These are phyloP conservation scores for Euphrasia arctica DNA, from an alignment of 305 asterid species.

Conservation along the genomic window DNA sequence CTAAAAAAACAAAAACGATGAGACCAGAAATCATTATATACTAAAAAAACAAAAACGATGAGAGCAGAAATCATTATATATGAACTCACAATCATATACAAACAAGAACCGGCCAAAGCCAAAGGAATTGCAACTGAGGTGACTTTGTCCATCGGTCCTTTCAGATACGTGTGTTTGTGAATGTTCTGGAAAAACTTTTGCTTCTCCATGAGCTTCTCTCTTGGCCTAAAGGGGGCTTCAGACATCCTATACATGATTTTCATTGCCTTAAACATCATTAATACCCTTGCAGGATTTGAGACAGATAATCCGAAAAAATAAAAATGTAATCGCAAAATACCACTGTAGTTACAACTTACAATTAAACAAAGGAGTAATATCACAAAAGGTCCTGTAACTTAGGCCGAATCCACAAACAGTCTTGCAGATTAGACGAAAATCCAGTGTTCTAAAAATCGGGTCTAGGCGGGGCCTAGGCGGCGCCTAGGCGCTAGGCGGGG, in stretches of 20 bases:
- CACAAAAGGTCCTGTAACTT: too few relatives aligned
- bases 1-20: too few relatives aligned
- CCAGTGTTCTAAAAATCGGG: too few relatives aligned
- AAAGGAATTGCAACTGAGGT: slow-evolving; percentile 9
- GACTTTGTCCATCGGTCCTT: slow-evolving; percentile 10
- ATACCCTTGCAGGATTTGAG: neutral
- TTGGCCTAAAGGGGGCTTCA: slow-evolving; percentile 4
- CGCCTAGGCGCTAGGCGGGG: too few relatives aligned
- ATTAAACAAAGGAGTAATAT: too few relatives aligned
- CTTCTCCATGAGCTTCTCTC: slow-evolving; percentile 7
- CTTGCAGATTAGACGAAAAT: too few relatives aligned
- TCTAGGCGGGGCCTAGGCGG: too few relatives aligned
- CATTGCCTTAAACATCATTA: neutral
- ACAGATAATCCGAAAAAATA: neutral
- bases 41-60: too few relatives aligned
- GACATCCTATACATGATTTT: slow-evolving; percentile 6
- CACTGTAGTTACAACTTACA: too few relatives aligned
- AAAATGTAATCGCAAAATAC: neutral
- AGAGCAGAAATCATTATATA: too few relatives aligned
- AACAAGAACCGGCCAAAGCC: slow-evolving; percentile 9
- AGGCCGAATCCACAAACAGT: too few relatives aligned
- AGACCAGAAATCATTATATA: too few relatives aligned
- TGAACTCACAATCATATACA: slow-evolving; percentile 5
- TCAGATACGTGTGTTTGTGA: slow-evolving; percentile 1
- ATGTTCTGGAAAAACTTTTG: slow-evolving; percentile 8